A percentile compares a stretch with the other conserved stretches of the same genome.
phyloP scores from a whole-genome alignment of 2,329 filamentous ascomycete genomes.

The Xylaria sp. region DNA sequence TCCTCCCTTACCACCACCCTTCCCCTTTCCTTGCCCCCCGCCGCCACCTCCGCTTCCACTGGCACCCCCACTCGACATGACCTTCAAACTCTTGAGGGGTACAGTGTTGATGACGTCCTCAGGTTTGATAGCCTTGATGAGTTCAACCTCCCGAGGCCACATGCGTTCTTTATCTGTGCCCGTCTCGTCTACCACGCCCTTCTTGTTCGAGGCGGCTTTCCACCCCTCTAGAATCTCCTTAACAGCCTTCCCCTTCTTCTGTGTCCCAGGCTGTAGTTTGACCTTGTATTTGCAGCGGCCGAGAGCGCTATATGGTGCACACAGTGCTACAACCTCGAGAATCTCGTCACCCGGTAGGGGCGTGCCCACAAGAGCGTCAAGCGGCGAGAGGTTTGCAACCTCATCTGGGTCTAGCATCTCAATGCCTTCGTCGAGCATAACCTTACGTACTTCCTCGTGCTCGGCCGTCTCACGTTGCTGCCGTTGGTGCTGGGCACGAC shows the following conservation, averaged over 20 bases:
- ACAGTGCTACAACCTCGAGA: conserved; percentile 72
- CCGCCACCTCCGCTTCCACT: conserved; percentile 50
- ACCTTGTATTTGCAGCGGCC: conserved; percentile 88
- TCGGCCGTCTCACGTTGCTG: conserved; percentile 80
- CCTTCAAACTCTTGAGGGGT: conserved; percentile 81
- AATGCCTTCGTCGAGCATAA: conserved; percentile 68
- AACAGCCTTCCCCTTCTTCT: conserved; percentile 95
- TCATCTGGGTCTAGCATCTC: conserved; percentile 71
- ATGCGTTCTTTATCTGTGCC: conserved; percentile 76
- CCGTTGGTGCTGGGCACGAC: conserved; percentile 81
- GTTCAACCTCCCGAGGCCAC: conserved; percentile 86
- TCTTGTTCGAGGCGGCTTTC: conserved; percentile 71
- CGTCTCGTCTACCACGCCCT: conserved; percentile 70
- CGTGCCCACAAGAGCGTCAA: conserved; percentile 80
- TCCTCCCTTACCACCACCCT: conserved; percentile 52
- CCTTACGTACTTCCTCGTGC: conserved; percentile 75
- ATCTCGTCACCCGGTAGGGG: conserved; percentile 86
- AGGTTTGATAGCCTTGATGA: conserved; percentile 82
- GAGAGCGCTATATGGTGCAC: conserved; percentile 73
- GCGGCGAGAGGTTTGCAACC: conserved; percentile 62
- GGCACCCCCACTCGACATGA: conserved; percentile 76
- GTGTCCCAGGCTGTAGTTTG: conserved; percentile 88
- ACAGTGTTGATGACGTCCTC: conserved; percentile 84
- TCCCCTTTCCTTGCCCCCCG: conserved; percentile 47
- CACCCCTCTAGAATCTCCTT: conserved; percentile 89